phyloP scores from a whole-genome alignment of 805 yeast genomes.

The Candida andamanensis region DNA sequence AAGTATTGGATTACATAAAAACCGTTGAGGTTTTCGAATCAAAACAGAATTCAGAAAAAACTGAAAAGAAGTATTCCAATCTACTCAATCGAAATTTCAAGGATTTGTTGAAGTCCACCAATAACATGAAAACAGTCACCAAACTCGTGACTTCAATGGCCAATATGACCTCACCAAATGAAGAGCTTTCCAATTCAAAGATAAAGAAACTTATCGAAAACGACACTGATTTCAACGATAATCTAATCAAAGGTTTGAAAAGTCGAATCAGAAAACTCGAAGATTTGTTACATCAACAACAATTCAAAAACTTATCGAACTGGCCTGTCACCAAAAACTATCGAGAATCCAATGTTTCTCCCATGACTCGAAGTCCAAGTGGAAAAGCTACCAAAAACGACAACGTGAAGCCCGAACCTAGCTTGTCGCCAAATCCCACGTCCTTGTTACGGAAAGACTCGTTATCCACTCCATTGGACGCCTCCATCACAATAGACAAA shows the following conservation, averaged over 20 bases:
- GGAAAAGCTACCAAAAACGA: not conserved
- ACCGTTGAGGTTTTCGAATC: conserved; percentile 18
- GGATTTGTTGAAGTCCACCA: conserved; percentile 38
- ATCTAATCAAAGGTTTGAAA: conserved; percentile 56
- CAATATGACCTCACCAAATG: conserved; percentile 18
- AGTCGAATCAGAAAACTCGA: conserved; percentile 73
- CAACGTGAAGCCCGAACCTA: not conserved
- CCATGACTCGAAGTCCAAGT: not conserved
- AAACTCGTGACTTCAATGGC: conserved; percentile 28
- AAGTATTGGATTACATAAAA: conserved; percentile 25
- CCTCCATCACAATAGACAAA: conserved; percentile 36
- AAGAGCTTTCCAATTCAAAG: conserved; percentile 10
- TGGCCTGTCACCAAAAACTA: conserved; percentile 33
- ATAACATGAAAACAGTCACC: conserved; percentile 31
- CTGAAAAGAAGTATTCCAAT: conserved; percentile 25
- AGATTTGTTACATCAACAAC: conserved; percentile 69
- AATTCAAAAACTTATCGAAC: conserved; percentile 47
- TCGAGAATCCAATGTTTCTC: conserved; percentile 1
- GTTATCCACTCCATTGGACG: conserved; percentile 21
- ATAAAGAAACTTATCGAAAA: conserved; percentile 11
- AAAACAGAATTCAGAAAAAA: conserved; percentile 1
- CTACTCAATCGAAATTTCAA: conserved; percentile 41
- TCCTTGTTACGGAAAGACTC: conserved; percentile 19
- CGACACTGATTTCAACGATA: conserved; percentile 31
- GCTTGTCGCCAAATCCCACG: conserved; percentile 19